Base-by-base conservation (phyloP, 106 monocot genomes). In the Vanilla planifolia region DNA sequence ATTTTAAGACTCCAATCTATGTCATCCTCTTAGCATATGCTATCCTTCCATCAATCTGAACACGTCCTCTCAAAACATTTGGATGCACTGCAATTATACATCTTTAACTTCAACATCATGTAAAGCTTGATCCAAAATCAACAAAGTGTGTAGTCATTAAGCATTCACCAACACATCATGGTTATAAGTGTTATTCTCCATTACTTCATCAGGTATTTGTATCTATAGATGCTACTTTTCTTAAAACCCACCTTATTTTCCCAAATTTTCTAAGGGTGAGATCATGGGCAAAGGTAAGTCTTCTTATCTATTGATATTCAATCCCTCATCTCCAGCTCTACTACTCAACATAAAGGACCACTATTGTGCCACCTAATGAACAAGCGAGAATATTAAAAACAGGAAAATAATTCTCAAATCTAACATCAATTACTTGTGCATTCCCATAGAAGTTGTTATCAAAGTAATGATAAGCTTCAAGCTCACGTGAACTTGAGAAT, bases 51-150 rank as follows among this genome's bases (percentile, higher is more conserved):
- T 41, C 35, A 9, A 35, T 17, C 0, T 52, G 60, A 11, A 48
- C 35, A 15, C 3, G 64, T 25, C 33, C 61, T 40, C 46, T 53
- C 0, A 10, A 6, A 8, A 21, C 44, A 0, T 77, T 66, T 71
- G 71, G 77, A 10, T 66, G 70, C 53, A 53, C 71, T 9, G 59
- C 23, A 2, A 71, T 66, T 61, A 42, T 61, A 8, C 53, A 60
- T 20, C 4, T 65, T 11, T 26, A 30, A 32, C 29, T 11, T 4
- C 22, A 13, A 1, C 20, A 16, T 19, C 32, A 16, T 2, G 9
- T 15, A 0, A 72, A 72, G 19, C 37, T 78, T 16, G 47, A 63
- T 32, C 67, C 25, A 6, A 32, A 46, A 13, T 29, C 56, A 6
- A 10, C 39, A 0, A 34, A 40, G 22, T 70, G 72, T 56, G 4